A percentile compares a stretch with the other conserved stretches of the same genome.
Conservation (phyloP, 2,329 filamentous ascomycete genomes). For the Trichoderma simmonsii region DNA sequence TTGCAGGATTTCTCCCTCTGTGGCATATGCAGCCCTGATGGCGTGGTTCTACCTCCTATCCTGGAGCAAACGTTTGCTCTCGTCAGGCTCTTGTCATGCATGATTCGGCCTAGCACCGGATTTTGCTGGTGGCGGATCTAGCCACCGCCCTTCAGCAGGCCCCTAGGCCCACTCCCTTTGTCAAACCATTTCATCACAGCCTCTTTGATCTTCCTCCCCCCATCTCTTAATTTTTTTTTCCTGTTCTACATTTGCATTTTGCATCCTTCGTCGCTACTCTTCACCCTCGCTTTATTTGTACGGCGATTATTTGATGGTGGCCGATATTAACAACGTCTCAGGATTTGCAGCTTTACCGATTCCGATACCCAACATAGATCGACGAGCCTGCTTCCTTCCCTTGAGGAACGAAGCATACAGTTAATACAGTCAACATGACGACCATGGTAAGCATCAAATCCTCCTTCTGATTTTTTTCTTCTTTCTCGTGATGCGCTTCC, state of each 20-base stretch:
- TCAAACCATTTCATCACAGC: constrained; percentile 17
- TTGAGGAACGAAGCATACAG: constrained; percentile 24
- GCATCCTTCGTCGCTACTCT: not conserved
- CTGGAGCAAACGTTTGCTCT: not conserved
- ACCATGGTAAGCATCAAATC: constrained; percentile 45
- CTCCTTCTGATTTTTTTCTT: not conserved
- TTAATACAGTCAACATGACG: constrained; percentile 41
- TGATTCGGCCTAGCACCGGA: constrained; percentile 15
- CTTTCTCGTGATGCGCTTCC: not conserved
- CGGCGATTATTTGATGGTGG: not conserved
- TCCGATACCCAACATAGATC: not conserved
- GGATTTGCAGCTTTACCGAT: constrained; percentile 4
- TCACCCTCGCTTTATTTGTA: not conserved
- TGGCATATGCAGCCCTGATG: not conserved
- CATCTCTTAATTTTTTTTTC: not conserved
- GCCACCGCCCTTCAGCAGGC: constrained; percentile 14
- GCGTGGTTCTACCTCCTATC: not conserved
- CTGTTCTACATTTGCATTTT: not conserved
- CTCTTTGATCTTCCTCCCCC: not conserved
- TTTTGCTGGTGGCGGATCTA: constrained; percentile 16
- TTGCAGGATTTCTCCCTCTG: not conserved
- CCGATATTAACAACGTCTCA: not conserved
- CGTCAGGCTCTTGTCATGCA: constrained; percentile 11
- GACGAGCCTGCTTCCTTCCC: constrained; percentile 22
- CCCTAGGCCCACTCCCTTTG: constrained; percentile 17